Base-by-base conservation (phyloP, 2,329 filamentous ascomycete genomes). In the Triangularia verruculosa region DNA sequence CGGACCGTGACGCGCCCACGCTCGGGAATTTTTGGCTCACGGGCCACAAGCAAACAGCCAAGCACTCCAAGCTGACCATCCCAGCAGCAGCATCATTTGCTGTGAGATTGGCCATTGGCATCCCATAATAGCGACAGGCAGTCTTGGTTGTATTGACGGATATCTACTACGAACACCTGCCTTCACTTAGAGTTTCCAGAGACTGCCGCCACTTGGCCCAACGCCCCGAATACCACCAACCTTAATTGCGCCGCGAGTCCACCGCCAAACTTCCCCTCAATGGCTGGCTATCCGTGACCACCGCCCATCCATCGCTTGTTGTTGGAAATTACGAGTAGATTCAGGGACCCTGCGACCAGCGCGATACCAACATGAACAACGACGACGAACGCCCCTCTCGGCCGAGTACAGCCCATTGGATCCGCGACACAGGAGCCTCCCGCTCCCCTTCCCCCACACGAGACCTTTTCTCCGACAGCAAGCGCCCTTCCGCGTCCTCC, bases 281-380 rank as follows among this genome's bases (percentile, higher is more conserved):
- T 47, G 51, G 51, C 25, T 27, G 25, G 25, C 1, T 27, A 54
- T 27, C 22, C 51, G 51, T 54, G 51, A 54, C 25, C 22, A 54
- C 51, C 25, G 51, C 51, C 22, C 51, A 13, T 54, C 51, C 22
- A 54, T 27, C 25, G n/a, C 51, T 5, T 24, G 20, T 24, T 25
- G 4, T 15, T 39, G 34, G 34, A 54, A 27, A 54, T 20, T 25
- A 25, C 51, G 4, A 53, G 13, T 6, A 53, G 13, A 53, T 27
- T 13, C 51, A 24, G 9, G 51, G 51, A 53, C 51, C 51, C 51
- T 20, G 51, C 51, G 51, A 53, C 51, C 20, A 59, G 24, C 24
- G 13, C 25, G 15, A 25, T 12, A 20, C 47, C 57, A 60, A 55
- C 34, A 78, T 78, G 77, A 73, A 74, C 65, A 69, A 72, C 68